Evolutionary conservation across 768 basidiomycete genomes (phyloP).

Genomic region (Mycena pura): DNA sequence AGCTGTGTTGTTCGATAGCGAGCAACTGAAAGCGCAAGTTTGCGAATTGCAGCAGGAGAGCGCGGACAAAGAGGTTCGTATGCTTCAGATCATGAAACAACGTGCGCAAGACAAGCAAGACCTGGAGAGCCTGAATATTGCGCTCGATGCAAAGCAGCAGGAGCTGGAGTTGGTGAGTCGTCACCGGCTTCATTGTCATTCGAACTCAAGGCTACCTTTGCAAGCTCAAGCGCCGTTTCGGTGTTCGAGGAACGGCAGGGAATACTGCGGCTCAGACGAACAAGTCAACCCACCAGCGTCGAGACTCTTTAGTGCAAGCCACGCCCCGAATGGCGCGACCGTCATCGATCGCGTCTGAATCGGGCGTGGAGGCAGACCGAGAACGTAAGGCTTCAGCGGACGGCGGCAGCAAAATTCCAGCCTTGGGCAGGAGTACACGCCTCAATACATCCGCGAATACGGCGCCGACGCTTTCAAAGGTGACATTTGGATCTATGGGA

Average conservation of each 20-base stretch:
- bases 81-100: conserved; percentile 73
- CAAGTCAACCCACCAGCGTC: conserved; percentile 48
- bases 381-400: conserved; percentile 28
- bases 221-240: conserved; percentile 70
- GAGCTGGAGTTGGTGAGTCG: conserved; percentile 85
- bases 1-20: conserved; percentile 53
- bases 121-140: conserved; percentile 81
- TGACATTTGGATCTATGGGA: conserved; percentile 54
- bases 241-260: conserved; percentile 62
- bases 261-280: conserved; percentile 56
- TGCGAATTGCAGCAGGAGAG: conserved; percentile 80
- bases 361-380: conserved; percentile 43
- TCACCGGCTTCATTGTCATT: conserved; percentile 19
- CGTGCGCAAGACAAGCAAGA: conserved; percentile 76
- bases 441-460: conserved; percentile 41
- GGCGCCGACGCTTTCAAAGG: conserved; percentile 29
- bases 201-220: background rate
- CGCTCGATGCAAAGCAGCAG: conserved; percentile 92
- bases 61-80: conserved; percentile 81
- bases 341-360: conserved; percentile 61
- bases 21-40: conserved; percentile 62
- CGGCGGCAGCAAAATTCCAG: conserved; percentile 43
- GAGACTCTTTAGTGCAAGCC: conserved; percentile 60
- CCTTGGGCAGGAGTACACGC: conserved; percentile 59
- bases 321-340: conserved; percentile 66